Percentiles rank a stretch among this genome's conserved stretches.
These are phyloP conservation scores for Begonia masoniana DNA, from an alignment of 306 rosid species.

Conservation along the genomic window DNA sequence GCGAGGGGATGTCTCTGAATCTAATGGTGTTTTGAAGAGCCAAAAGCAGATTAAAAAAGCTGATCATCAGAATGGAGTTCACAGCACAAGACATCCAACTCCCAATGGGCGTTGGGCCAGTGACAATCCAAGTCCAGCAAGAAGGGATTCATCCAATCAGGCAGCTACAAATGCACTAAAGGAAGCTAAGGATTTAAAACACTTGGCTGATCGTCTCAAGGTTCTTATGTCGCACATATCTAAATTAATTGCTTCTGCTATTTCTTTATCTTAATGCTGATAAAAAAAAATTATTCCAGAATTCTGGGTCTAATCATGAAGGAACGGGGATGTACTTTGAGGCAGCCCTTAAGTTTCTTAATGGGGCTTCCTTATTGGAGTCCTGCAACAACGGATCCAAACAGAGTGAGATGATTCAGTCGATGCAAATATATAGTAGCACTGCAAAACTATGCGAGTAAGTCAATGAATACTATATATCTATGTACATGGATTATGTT, in stretches of 20 bases:
- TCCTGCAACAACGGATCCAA: conserved; percentile 45
- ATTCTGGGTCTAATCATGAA: conserved; percentile 58
- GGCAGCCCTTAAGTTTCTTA: conserved; percentile 94
- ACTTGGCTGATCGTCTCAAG: conserved; percentile 87
- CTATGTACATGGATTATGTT: background rate
- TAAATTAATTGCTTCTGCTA: conserved; percentile 16
- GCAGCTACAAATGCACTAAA: conserved; percentile 66
- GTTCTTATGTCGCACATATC: conserved; percentile 19
- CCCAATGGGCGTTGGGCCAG: conserved; percentile 52
- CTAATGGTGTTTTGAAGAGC: conserved; percentile 39
- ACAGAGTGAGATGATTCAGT: conserved; percentile 45
- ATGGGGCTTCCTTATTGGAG: conserved; percentile 74
- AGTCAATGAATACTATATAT: conserved; percentile 17
- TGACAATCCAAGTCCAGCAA: conserved; percentile 76
- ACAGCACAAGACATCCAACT: conserved; percentile 45
- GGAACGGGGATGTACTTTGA: conserved; percentile 68
- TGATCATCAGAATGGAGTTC: conserved; percentile 62
- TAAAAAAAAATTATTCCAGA: conserved; percentile 31
- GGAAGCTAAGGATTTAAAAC: conserved; percentile 91
- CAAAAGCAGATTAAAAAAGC: conserved; percentile 46
- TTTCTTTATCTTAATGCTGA: conserved; percentile 15
- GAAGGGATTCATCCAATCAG: conserved; percentile 69
- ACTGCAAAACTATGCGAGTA: conserved; percentile 94
- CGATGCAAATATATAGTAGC: conserved; percentile 59
- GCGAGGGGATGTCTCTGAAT: conserved; percentile 47